A percentile compares a stretch with the other conserved stretches of the same genome.
phyloP scores from a whole-genome alignment of 192 early-diverging fungal genomes.

The Coemansia biformis region DNA sequence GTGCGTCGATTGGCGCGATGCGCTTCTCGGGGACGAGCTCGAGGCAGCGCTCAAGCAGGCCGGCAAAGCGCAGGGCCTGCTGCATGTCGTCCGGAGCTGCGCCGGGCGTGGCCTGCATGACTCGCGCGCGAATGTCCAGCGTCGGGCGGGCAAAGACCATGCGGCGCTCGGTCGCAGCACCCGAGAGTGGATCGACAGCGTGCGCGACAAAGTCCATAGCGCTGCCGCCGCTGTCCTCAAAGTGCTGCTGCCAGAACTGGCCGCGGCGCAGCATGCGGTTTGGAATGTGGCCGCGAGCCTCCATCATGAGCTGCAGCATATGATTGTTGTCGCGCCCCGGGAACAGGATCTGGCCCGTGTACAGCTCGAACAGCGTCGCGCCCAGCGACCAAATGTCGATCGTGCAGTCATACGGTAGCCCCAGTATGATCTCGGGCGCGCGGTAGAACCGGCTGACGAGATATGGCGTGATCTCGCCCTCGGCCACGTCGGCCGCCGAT shows the following conservation, averaged over 20 bases:
- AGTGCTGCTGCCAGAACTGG: conserved; percentile 77
- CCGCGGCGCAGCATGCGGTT: conserved; percentile 79
- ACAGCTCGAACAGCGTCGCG: conserved; percentile 91
- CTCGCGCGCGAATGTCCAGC: conserved; percentile 63
- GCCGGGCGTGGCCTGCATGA: conserved; percentile 55
- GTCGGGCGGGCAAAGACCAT: conserved; percentile 62
- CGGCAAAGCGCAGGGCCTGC: conserved; percentile 65
- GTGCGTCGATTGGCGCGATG: conserved; percentile 76
- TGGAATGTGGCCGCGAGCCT: conserved; percentile 82
- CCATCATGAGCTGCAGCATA: conserved; percentile 92
- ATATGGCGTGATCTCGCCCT: conserved; percentile 94
- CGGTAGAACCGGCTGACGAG: conserved; percentile 93
- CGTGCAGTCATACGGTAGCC: conserved; percentile 77
- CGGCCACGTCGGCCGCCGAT: conserved; percentile 78
- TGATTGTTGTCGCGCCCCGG: conserved; percentile 93
- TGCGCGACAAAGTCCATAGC: conserved; percentile 37
- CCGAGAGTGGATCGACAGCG: conserved; percentile 54
- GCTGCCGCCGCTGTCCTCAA: conserved; percentile 65
- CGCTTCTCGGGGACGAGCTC: conserved; percentile 84
- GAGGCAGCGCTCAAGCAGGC: conserved; percentile 81
- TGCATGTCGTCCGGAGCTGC: conserved; percentile 28
- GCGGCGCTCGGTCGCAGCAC: conserved; percentile 64
- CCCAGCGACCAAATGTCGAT: conserved; percentile 96
- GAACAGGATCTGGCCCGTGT: conserved; percentile 92
- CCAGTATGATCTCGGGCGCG: conserved; percentile 94